Evolutionary conservation across 768 basidiomycete genomes (phyloP).

Genomic region (Amanita subjunquillea): DNA sequence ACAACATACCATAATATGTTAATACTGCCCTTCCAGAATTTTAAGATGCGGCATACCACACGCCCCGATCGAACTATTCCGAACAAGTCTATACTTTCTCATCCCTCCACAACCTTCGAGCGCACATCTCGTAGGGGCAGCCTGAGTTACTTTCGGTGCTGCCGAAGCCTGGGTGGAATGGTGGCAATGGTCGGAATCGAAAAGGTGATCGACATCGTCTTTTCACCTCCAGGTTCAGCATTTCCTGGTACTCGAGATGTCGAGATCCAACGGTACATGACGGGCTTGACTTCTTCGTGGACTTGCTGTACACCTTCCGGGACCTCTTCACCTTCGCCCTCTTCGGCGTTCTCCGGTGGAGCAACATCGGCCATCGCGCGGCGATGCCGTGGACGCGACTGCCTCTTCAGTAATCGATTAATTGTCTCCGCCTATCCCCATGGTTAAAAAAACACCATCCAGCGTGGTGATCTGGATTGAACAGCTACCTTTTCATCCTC

Average conservation of each 20-base stretch:
- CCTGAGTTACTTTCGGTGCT: not conserved
- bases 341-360: slow-evolving; percentile 25
- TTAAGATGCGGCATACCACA: slow-evolving; percentile 64
- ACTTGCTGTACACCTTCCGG: slow-evolving; percentile 25
- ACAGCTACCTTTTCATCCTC: slow-evolving; percentile 70
- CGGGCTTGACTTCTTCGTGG: slow-evolving; percentile 28
- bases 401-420: slow-evolving; percentile 81
- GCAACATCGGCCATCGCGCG: slow-evolving; percentile 35
- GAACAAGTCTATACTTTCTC: slow-evolving; percentile 59
- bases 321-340: slow-evolving; percentile 25
- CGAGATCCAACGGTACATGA: slow-evolving; percentile 68
- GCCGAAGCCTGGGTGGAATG: slow-evolving; percentile 13
- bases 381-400: slow-evolving; percentile 56
- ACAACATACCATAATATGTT: too few species aligned
- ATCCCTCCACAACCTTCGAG: slow-evolving; percentile 43
- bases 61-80: slow-evolving; percentile 50
- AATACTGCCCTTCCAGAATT: slow-evolving; percentile 26
- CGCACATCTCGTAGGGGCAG: slow-evolving; percentile 28
- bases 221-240: slow-evolving; percentile 3
- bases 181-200: slow-evolving; percentile 31
- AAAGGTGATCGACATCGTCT: slow-evolving; percentile 36
- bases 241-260: slow-evolving; percentile 27
- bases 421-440: slow-evolving; percentile 67
- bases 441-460: not conserved
- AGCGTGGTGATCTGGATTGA: not conserved